Evolutionary conservation across 2,329 filamentous ascomycete species (phyloP).

Genomic region (Paraphoma chrysanthemicola): DNA sequence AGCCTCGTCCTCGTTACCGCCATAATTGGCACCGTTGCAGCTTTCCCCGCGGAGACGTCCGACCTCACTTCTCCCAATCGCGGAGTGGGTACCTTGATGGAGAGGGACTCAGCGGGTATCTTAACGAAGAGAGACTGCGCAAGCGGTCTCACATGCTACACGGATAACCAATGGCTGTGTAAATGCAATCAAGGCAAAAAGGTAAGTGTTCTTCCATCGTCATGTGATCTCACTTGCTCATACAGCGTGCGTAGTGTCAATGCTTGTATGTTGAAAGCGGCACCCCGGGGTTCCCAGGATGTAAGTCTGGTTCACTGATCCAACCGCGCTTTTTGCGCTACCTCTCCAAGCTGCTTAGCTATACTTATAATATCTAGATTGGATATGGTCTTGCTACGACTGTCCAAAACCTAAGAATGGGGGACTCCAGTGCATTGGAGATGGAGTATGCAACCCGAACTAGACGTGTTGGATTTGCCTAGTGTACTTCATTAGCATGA

Average conservation of each 20-base stretch:
- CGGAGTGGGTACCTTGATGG: background rate
- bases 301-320: background rate
- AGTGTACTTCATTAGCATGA: too few relatives aligned
- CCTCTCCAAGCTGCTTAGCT: background rate
- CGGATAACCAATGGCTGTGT: background rate
- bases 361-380: background rate
- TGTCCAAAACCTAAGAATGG: background rate
- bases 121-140: conserved; percentile 2
- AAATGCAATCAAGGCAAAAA: background rate
- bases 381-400: background rate
- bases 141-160: background rate
- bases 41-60: background rate
- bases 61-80: background rate
- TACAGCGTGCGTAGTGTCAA: background rate
- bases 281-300: background rate
- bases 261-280: background rate
- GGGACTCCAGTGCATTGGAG: background rate
- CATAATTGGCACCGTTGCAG: background rate
- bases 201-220: background rate
- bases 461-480: background rate
- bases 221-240: background rate
- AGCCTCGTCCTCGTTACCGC: background rate
- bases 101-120: background rate
- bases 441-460: background rate
- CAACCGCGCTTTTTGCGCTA: background rate